phyloP scores from a whole-genome alignment of 345 rosid species.

The Salix arbutifolia region DNA sequence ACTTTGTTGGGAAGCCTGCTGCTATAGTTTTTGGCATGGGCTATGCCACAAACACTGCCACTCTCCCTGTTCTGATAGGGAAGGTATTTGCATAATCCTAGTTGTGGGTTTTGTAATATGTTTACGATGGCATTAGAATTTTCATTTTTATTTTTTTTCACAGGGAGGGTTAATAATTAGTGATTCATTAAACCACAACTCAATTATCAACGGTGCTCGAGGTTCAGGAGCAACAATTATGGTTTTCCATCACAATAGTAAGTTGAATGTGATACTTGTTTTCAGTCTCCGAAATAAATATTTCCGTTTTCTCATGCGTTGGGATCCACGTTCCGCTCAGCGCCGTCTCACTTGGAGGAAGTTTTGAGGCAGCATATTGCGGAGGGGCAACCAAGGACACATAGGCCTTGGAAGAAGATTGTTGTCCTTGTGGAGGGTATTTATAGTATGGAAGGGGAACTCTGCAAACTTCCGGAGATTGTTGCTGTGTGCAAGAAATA shows the following conservation, averaged over 20 bases:
- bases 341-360: conserved; percentile 89
- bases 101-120: neutral
- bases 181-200: conserved; percentile 94
- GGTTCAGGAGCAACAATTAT: conserved; percentile 94
- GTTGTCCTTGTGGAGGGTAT: conserved; percentile 85
- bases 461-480: conserved; percentile 88
- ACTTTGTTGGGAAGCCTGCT: conserved; percentile 86
- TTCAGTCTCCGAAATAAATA: neutral
- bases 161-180: conserved; percentile 91
- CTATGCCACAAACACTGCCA: conserved; percentile 74
- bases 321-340: conserved; percentile 32
- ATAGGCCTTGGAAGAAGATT: conserved; percentile 93
- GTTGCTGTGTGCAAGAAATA: conserved; percentile 85
- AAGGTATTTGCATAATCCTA: conserved; percentile 45
- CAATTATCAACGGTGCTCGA: conserved; percentile 93
- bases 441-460: conserved; percentile 94
- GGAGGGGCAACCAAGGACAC: conserved; percentile 89
- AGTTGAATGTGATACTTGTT: conserved; percentile 20
- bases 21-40: conserved; percentile 92
- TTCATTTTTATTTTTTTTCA: neutral
- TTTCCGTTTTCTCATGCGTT: neutral
- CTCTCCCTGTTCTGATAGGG: conserved; percentile 82
- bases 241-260: conserved; percentile 92
- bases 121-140: neutral
- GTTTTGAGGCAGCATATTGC: conserved; percentile 92